Conservation (phyloP, 257 asterid species). For the Lavandula angustifolia region DNA sequence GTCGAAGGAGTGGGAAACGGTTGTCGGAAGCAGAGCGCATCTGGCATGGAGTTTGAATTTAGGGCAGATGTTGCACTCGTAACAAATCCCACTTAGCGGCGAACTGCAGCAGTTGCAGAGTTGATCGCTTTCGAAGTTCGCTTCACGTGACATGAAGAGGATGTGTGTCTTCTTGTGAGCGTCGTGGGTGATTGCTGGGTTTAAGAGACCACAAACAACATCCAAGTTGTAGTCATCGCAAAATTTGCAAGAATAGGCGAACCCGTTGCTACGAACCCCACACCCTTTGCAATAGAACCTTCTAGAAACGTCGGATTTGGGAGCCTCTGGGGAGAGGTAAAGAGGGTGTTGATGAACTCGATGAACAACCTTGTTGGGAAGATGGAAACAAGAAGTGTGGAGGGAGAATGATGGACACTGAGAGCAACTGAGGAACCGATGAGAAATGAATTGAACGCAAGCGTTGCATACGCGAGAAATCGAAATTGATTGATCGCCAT, state of each 20-base stretch:
- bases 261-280: neutral
- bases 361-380: neutral
- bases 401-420: neutral
- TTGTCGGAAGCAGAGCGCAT: neutral
- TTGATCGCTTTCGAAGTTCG: neutral
- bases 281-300: neutral
- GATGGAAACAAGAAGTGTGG: neutral
- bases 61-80: neutral
- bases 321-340: neutral
- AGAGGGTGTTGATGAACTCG: neutral
- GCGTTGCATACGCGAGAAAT: neutral
- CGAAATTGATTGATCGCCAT: no score
- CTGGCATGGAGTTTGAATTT: constrained; percentile 1
- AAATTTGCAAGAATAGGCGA: neutral
- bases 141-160: neutral
- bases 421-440: neutral
- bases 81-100: neutral
- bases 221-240: neutral
- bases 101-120: neutral
- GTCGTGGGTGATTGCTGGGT: neutral
- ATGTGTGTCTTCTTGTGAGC: neutral
- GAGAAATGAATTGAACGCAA: neutral
- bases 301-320: neutral
- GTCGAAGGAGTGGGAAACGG: neutral
- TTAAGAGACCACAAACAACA: neutral